phyloP scores from a whole-genome alignment of 139 green algal species.

The Auxenochlorella pyrenoidosa region DNA sequence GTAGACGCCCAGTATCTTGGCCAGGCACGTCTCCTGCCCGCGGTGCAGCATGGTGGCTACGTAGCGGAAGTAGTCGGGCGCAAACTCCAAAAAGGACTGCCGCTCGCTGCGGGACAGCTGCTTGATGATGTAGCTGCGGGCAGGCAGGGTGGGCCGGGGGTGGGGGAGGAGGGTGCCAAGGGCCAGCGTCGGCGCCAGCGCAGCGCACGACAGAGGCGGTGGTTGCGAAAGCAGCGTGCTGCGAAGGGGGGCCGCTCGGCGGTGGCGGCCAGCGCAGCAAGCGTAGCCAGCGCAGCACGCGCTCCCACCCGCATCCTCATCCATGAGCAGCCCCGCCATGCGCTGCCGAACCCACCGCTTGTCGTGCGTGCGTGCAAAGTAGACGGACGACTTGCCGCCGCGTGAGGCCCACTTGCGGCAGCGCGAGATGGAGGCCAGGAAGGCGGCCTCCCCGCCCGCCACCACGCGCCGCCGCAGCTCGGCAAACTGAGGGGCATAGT shows the following conservation, averaged over 20 bases:
- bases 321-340: background rate
- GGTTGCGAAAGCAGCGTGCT: no score
- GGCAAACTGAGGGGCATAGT: constrained; percentile 90
- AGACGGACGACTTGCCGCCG: constrained; percentile 92
- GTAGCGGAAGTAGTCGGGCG: constrained; percentile 85
- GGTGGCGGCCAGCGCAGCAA: no score
- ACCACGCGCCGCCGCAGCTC: constrained; percentile 77
- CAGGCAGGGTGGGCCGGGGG: no score
- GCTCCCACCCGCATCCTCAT: background rate
- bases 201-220: no score
- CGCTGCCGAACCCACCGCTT: constrained; percentile 72
- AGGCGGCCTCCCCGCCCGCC: constrained; percentile 78
- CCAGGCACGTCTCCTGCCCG: constrained; percentile 65
- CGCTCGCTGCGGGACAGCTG: constrained; percentile 66
- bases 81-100: constrained; percentile 89
- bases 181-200: no score
- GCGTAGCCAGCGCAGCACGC: background rate
- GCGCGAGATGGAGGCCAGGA: constrained; percentile 81
- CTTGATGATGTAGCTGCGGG: constrained; percentile 8
- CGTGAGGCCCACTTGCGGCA: constrained; percentile 78
- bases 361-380: constrained; percentile 94
- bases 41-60: constrained; percentile 29
- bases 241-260: no score
- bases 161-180: no score
- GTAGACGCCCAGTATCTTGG: constrained; percentile 95